These are phyloP conservation scores for Botrytis elliptica DNA, from an alignment of 2,329 filamentous ascomycete genomes.

Conservation along the genomic window DNA sequence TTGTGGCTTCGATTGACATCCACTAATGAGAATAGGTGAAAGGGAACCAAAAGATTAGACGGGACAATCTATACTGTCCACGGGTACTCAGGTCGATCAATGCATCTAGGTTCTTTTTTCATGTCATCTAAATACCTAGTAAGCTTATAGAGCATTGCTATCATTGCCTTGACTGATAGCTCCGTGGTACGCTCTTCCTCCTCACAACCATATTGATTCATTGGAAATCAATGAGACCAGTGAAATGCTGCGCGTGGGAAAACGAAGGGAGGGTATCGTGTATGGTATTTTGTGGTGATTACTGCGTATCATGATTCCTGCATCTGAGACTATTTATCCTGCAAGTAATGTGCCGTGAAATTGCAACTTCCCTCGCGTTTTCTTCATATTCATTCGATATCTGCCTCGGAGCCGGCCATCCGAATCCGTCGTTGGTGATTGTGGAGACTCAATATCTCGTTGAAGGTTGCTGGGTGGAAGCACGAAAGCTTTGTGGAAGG, in stretches of 20 bases:
- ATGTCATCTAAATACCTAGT: not conserved
- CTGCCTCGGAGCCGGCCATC: not conserved
- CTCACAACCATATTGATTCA: not conserved
- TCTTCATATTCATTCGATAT: not conserved
- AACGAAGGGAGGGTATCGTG: not conserved
- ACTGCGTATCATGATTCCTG: conserved; percentile 16
- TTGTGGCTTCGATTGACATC: conserved; percentile 14
- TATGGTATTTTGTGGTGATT: not conserved
- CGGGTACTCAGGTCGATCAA: not conserved
- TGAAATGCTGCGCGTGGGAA: not conserved
- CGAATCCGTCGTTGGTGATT: conserved; percentile 11
- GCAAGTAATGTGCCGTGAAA: conserved; percentile 13
- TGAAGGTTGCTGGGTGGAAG: conserved; percentile 4
- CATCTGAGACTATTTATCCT: conserved; percentile 14
- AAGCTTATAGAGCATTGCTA: not conserved
- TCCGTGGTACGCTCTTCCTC: not conserved
- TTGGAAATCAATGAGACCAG: not conserved
- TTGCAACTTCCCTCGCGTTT: conserved; percentile 8
- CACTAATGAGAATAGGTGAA: conserved; percentile 2
- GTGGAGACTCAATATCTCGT: conserved; percentile 10
- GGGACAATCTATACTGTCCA: not conserved
- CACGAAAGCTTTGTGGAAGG: conserved; percentile 9
- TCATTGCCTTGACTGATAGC: not conserved
- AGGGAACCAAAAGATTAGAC: not conserved
- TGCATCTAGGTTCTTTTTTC: not conserved